phyloP scores from a whole-genome alignment of 176 grass and related monocot genomes.

The Oryza australiensis region DNA sequence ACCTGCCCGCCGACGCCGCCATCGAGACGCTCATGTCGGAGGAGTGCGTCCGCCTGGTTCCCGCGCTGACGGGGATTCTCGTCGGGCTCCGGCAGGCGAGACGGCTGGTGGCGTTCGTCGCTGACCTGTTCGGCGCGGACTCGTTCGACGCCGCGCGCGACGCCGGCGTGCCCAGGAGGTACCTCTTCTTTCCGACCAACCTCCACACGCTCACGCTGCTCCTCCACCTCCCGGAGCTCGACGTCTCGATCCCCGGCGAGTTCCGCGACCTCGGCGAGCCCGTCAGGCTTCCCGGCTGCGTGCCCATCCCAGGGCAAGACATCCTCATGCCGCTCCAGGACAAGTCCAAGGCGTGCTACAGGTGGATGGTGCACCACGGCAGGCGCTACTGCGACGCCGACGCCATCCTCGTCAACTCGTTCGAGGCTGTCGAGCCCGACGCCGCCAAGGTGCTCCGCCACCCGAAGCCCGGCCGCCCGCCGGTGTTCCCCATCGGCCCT shows the following conservation, averaged over 20 bases:
- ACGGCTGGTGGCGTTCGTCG: conserved; percentile 50
- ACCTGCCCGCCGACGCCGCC: conserved; percentile 30
- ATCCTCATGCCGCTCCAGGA: conserved; percentile 52
- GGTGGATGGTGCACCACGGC: conserved; percentile 61
- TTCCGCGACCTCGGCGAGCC: conserved; percentile 56
- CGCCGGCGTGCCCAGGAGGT: conserved; percentile 30
- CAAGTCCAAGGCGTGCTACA: conserved; percentile 46
- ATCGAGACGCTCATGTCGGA: conserved; percentile 60
- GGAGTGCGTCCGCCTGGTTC: not conserved
- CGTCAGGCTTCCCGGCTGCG: conserved; percentile 62
- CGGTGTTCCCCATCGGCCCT: conserved; percentile 48
- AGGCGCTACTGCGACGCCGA: conserved; percentile 36
- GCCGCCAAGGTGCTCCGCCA: conserved; percentile 17
- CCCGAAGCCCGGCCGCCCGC: conserved; percentile 5
- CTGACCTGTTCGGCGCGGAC: conserved; percentile 62
- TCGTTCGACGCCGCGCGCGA: conserved; percentile 43
- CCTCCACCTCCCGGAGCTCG: conserved; percentile 46
- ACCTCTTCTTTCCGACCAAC: conserved; percentile 62
- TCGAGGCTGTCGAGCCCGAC: conserved; percentile 54
- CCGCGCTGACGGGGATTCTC: not conserved
- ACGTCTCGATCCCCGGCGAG: conserved; percentile 34
- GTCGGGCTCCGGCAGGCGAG: not conserved
- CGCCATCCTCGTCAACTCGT: conserved; percentile 69
- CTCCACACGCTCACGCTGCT: conserved; percentile 60
- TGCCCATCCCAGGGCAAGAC: conserved; percentile 52